Evolutionary conservation across 768 basidiomycete genomes (phyloP).

Genomic region (Crassisporium funariophilum): DNA sequence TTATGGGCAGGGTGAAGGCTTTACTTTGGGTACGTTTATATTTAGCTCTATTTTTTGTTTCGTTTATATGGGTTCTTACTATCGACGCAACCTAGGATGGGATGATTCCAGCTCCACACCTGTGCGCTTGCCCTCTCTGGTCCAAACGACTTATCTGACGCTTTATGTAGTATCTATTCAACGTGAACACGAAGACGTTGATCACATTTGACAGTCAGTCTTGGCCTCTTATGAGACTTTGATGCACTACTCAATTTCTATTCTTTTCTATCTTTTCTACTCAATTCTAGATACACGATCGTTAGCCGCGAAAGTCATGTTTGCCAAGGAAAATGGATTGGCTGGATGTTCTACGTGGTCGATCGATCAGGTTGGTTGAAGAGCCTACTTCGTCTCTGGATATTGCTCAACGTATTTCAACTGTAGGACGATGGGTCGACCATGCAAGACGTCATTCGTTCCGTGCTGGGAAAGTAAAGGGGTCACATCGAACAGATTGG

Average conservation of each 20-base stretch:
- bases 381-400: no score
- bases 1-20: conserved; percentile 45
- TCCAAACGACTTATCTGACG: background rate
- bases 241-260: conserved; percentile 43
- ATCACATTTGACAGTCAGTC: conserved; percentile 60
- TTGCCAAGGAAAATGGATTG: conserved; percentile 48
- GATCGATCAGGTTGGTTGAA: conserved; percentile 50
- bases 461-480: no score
- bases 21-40: conserved; percentile 39
- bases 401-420: no score
- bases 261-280: conserved; percentile 14
- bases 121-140: conserved; percentile 25
- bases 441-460: no score
- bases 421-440: no score
- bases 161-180: conserved; percentile 42
- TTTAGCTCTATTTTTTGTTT: conserved; percentile 1
- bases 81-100: conserved; percentile 56
- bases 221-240: no score
- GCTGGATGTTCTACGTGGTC: conserved; percentile 56
- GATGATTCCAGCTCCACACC: conserved; percentile 67
- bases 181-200: conserved; percentile 44
- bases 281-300: conserved; percentile 37
- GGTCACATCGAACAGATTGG: no score
- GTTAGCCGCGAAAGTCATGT: conserved; percentile 51
- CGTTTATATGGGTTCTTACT: no score